Conservation (phyloP, 208 protist genomes). For the Wallacemonas sp. region DNA sequence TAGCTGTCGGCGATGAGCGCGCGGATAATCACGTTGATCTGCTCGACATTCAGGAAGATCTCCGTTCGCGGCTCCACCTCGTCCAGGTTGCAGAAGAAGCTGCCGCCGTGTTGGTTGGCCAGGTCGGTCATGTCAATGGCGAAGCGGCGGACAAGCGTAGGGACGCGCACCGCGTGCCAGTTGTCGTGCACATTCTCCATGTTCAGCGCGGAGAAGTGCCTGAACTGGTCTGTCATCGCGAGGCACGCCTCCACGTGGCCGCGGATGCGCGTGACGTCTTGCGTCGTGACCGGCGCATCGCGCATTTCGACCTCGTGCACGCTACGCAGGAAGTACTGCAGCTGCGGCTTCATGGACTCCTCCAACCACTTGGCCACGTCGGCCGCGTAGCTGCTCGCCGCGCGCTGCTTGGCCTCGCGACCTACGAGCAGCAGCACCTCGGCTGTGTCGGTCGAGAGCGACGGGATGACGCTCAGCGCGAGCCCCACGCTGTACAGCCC, state of each 20-base stretch:
- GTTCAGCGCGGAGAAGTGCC: constrained; percentile 72
- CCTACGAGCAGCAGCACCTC: constrained; percentile 87
- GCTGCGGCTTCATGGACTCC: constrained; percentile 71
- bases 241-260: constrained; percentile 76
- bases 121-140: constrained; percentile 35
- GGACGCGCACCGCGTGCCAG: constrained; percentile 73
- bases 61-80: constrained; percentile 52
- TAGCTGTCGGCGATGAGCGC: constrained; percentile 40
- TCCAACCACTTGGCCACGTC: constrained; percentile 79
- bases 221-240: constrained; percentile 68
- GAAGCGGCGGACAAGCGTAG: constrained; percentile 57
- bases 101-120: constrained; percentile 28
- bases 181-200: constrained; percentile 74
- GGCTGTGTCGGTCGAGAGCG: constrained; percentile 34
- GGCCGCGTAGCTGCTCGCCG: constrained; percentile 66
- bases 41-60: constrained; percentile 75
- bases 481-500: constrained; percentile 65
- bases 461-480: constrained; percentile 75
- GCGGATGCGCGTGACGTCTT: constrained; percentile 59
- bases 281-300: constrained; percentile 51
- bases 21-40: constrained; percentile 54
- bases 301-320: constrained; percentile 59
- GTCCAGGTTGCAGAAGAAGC: constrained; percentile 62
- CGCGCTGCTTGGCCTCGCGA: constrained; percentile 64
- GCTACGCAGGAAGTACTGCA: constrained; percentile 60